These are phyloP conservation scores for Pythium monospermum DNA, from an alignment of 352 stramenopile genomes.

Conservation along the genomic window DNA sequence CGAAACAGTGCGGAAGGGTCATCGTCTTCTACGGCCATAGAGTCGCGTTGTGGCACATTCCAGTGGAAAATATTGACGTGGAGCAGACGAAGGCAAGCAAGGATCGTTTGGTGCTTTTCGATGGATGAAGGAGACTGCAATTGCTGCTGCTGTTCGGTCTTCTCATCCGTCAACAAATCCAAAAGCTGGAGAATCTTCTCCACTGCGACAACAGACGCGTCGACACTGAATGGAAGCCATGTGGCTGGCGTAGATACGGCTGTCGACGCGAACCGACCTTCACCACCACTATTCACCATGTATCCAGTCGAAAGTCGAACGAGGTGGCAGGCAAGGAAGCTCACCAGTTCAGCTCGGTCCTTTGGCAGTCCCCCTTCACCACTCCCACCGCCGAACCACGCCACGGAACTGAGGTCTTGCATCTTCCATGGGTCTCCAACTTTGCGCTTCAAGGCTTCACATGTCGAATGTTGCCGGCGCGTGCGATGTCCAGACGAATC, in stretches of 20 bases:
- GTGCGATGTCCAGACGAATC: too few relatives aligned
- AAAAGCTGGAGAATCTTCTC: constrained; percentile 1
- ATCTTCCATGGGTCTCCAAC: background rate
- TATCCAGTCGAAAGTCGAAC: background rate
- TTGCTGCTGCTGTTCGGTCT: background rate
- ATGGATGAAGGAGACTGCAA: too few relatives aligned
- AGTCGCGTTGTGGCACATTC: background rate
- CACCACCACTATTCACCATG: background rate
- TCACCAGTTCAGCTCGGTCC: background rate
- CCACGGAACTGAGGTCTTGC: background rate
- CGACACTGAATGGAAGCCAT: constrained; percentile 5
- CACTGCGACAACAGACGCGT: background rate
- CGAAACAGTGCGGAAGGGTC: too few relatives aligned
- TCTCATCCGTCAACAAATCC: background rate
- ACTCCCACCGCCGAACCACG: background rate
- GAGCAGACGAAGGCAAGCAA: constrained; percentile 6
- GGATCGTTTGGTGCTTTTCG: background rate
- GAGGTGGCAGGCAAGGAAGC: background rate
- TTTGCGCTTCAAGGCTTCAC: background rate
- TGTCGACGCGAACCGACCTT: too few relatives aligned
- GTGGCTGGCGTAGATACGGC: background rate
- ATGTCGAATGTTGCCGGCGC: too few relatives aligned
- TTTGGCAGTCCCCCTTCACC: background rate
- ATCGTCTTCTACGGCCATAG: background rate
- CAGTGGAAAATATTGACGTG: constrained; percentile 4